Conservation (phyloP, 2,329 filamentous ascomycete species). For the Chaetothyriales sp. region DNA sequence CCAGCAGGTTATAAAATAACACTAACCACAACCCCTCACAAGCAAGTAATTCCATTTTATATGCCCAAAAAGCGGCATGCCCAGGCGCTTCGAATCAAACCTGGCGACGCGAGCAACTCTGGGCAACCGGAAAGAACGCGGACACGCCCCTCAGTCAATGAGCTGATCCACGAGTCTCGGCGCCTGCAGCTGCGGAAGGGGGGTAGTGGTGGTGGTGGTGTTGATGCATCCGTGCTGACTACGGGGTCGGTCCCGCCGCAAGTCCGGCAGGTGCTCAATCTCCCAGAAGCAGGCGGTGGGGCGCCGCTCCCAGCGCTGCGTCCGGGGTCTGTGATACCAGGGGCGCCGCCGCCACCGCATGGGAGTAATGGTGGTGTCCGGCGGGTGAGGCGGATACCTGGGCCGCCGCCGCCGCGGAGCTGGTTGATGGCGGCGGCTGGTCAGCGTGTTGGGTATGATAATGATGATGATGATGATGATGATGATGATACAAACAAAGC, state of each 20-base stretch:
- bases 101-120: constrained; percentile 19
- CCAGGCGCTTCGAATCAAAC: constrained; percentile 25
- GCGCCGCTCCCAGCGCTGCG: constrained; percentile 28
- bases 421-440: constrained; percentile 28
- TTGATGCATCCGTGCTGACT: constrained; percentile 16
- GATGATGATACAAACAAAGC: constrained; percentile 1
- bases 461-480: constrained; percentile 15
- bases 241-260: constrained; percentile 31
- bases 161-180: constrained; percentile 32
- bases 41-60: no score
- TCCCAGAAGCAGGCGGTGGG: constrained; percentile 29
- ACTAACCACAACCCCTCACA: no score
- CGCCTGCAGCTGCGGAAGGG: constrained; percentile 21
- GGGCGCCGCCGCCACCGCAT: no score
- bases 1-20: no score
- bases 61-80: constrained; percentile 35
- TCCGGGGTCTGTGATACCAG: constrained; percentile 10
- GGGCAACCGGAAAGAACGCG: constrained; percentile 13
- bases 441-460: no score
- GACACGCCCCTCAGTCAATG: constrained; percentile 29
- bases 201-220: no score
- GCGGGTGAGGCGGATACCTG: constrained; percentile 19
- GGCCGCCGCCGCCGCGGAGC: constrained; percentile 32
- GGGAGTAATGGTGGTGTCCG: neutral
- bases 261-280: constrained; percentile 29